These are phyloP conservation scores for Rhynchosporium agropyri DNA, from an alignment of 2,329 filamentous ascomycete species.

Conservation along the genomic window DNA sequence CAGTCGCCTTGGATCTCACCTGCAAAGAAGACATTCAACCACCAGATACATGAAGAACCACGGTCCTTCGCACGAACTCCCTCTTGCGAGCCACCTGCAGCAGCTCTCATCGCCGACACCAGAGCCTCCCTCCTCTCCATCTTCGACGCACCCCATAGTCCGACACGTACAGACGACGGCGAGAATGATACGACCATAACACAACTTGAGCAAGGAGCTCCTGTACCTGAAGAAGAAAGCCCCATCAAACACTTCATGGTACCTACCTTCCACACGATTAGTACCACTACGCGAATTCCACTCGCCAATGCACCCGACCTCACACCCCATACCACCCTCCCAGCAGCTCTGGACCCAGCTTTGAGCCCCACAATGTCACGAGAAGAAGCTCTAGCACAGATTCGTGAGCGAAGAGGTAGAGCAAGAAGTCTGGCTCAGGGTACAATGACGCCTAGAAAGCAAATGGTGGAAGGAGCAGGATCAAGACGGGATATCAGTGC, in stretches of 20 bases:
- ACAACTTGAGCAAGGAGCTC: conserved; percentile 40
- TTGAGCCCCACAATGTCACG: conserved; percentile 68
- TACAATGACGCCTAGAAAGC: conserved; percentile 60
- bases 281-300: conserved; percentile 42
- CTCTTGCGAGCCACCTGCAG: conserved; percentile 63
- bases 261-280: conserved; percentile 40
- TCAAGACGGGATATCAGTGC: conserved; percentile 41
- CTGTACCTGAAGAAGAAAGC: conserved; percentile 20
- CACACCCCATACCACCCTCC: conserved; percentile 29
- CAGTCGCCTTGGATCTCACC: conserved; percentile 37
- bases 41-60: conserved; percentile 20
- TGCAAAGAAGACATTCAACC: conserved; percentile 25
- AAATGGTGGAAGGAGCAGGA: conserved; percentile 36
- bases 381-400: conserved; percentile 75
- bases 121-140: conserved; percentile 64
- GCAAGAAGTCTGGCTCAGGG: conserved; percentile 69
- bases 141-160: conserved; percentile 55
- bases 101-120: conserved; percentile 55
- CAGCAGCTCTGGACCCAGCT: conserved; percentile 50
- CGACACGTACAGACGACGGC: conserved; percentile 34
- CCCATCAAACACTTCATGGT: conserved; percentile 25
- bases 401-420: conserved; percentile 70
- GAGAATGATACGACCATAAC: conserved; percentile 32
- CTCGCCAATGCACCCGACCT: conserved; percentile 38
- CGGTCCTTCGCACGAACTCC: conserved; percentile 57